Base-by-base conservation (phyloP, 441 rosid species). In the Jatropha podagrica region DNA sequence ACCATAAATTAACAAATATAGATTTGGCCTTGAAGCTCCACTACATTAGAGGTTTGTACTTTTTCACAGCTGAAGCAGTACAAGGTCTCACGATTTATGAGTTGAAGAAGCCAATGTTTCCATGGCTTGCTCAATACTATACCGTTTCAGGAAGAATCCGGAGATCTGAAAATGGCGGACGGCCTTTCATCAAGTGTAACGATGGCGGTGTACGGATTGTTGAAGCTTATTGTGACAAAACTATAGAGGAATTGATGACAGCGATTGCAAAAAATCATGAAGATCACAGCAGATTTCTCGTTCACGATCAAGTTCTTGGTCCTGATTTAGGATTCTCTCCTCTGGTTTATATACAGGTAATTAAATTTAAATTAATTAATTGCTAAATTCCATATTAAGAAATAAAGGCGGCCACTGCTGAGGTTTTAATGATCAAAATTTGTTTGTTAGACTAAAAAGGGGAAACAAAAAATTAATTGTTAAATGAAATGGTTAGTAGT, bases 11-110 rank as follows among this genome's bases (percentile, higher is more conserved):
- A 4, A 81, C 86, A 3, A 52, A 84, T 82, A 69, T 86, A 76
- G 95, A 89, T 86, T 83, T 91, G 23, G 89, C 85, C 72, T 52
- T 92, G 84, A 92, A 92, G 79, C 90, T 92, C n/a, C 96, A 92
- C 75, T 89, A 88, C 76, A 71, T 92, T 38, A 85, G 73, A 74
- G 90, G 86, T 0, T 85, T 91, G 14, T 92, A 91, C 82, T 83
- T 88, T 79, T 88, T 92, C 82, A 54, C 54, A 23, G 27, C 64
- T 7, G 81, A 84, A 41, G 79, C 85, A 32, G 77, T 58, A 6
- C 64, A 58, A 26, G 88, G 79, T 10, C 76, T 92, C 38, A 74
- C 86, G 1, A 74, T 75, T 0, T 7, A 58, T 2, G 83, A 87
- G 69, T 46, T 89, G 51, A 92, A 89, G 81, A 20, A 10, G 18